These are phyloP conservation scores for Pilobolus umbonatus DNA, from an alignment of 192 early-diverging fungal species.

Conservation along the genomic window DNA sequence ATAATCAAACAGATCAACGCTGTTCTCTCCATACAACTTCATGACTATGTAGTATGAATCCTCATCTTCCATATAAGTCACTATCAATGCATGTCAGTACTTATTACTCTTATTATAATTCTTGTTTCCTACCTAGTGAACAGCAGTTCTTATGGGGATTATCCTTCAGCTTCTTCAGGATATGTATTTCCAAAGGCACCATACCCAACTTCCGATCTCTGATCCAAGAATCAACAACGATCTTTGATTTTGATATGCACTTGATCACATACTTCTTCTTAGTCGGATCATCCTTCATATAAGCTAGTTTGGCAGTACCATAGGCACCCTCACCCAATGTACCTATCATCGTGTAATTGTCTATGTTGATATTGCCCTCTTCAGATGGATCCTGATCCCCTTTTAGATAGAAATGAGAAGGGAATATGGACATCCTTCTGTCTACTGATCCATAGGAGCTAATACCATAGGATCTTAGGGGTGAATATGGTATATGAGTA, in stretches of 20 bases:
- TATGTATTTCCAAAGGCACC: conserved; percentile 69
- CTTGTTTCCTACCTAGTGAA: conserved; percentile 1
- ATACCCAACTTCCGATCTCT: conserved; percentile 46
- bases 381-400: not conserved
- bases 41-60: conserved; percentile 63
- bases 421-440: not conserved
- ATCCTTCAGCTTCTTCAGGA: conserved; percentile 47
- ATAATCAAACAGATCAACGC: conserved; percentile 49
- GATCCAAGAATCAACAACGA: conserved; percentile 39
- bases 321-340: conserved; percentile 65
- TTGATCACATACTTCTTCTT: not conserved
- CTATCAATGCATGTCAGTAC: conserved; percentile 3
- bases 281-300: conserved; percentile 45
- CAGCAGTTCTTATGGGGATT: conserved; percentile 13
- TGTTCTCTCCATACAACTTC: conserved; percentile 41
- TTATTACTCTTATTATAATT: conserved; percentile 8
- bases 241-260: not conserved
- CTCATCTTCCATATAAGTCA: conserved; percentile 67
- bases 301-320: conserved; percentile 59
- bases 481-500: too few relatives aligned
- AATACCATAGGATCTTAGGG: conserved; percentile 12
- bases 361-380: not conserved
- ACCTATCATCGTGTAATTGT: conserved; percentile 54
- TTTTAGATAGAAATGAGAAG: not conserved
- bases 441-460: conserved; percentile 11